Percentiles rank a stretch among this genome's conserved stretches.
Conservation (phyloP, 352 stramenopile genomes). For the Globisporangium spinosum region DNA sequence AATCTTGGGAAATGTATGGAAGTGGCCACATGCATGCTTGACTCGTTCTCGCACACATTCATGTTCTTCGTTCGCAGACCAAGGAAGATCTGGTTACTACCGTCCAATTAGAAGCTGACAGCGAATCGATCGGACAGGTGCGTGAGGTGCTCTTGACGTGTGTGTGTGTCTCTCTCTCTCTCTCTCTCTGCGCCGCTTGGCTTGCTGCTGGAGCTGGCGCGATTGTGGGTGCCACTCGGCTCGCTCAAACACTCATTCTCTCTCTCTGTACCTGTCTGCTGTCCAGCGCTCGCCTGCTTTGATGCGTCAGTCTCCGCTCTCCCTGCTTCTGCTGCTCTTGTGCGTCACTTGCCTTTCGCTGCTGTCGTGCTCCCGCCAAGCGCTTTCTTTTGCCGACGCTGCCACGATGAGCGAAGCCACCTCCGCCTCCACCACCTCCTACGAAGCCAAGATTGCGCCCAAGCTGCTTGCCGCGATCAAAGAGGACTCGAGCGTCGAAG, state of each 20-base stretch:
- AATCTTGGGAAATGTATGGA: too few species aligned
- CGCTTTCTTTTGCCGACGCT: neutral
- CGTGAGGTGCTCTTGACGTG: neutral
- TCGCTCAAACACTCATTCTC: neutral
- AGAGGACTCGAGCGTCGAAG: conserved; percentile 18
- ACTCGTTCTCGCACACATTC: neutral
- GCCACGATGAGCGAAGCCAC: neutral
- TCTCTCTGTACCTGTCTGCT: neutral
- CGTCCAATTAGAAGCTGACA: neutral
- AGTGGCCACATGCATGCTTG: too few species aligned
- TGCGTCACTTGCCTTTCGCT: conserved; percentile 11
- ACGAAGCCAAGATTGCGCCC: conserved; percentile 35
- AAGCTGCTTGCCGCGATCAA: conserved; percentile 33
- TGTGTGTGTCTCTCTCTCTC: too few species aligned
- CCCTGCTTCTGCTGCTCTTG: conserved; percentile 1
- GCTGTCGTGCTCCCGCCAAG: neutral
- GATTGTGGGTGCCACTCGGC: neutral
- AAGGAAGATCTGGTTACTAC: neutral
- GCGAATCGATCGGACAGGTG: neutral
- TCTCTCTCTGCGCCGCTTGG: too few species aligned
- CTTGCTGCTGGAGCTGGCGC: neutral
- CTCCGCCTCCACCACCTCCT: neutral
- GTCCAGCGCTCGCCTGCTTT: neutral
- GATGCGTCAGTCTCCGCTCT: conserved; percentile 4
- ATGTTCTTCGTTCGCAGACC: neutral